Evolutionary conservation across 176 grass and related monocot species (phyloP), one percentile per base, ranked within the genome.

Genomic region (Alopecurus myosuroides): DNA sequence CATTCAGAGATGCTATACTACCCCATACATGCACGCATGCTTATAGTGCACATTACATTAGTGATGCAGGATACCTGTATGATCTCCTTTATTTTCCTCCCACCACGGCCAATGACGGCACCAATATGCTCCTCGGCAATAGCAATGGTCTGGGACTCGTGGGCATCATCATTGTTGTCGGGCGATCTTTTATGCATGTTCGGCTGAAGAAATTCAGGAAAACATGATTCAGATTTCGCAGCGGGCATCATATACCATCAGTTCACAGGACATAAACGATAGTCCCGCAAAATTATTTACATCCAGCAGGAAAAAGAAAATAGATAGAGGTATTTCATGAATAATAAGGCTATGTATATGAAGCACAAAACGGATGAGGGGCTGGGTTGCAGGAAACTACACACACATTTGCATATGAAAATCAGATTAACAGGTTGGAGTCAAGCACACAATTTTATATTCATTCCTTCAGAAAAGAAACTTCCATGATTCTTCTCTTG

Each of bases 101-200:
- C 97, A 22, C 56, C 91, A 82, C 81, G 84, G 28, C 97, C 97
- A 29, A 99, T 90, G 66, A 99, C 86, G 81, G 97, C 91, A 62
- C 97, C 93, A 8, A 99, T 92, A 88, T 96, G 90, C 77, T 99
- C 93, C 9, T 99, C 97, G 2, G 97, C 91, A n/a, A 99, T 34
- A 76, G 89, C 88, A 39, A 99, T 94, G 51, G 97, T 96, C 39
- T 81, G 53, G 35, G 97, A 92, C 14, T 92, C 85, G 37, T 87
- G 92, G 39, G 50, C 84, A 64, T 88, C 90, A 81, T 81, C 87
- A 81, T 76, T 81, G 69, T 76, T 84, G 69, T 52, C 77, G 61
- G 93, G 81, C 0, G 91, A 92, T 36, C 93, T 87, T 37, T 72
- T 63, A 33, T 77, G 85, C 57, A 51, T 53, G 40, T 35, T 81